Base-by-base conservation (phyloP, 129 eudicot species). In the Ambrosia trifida region DNA sequence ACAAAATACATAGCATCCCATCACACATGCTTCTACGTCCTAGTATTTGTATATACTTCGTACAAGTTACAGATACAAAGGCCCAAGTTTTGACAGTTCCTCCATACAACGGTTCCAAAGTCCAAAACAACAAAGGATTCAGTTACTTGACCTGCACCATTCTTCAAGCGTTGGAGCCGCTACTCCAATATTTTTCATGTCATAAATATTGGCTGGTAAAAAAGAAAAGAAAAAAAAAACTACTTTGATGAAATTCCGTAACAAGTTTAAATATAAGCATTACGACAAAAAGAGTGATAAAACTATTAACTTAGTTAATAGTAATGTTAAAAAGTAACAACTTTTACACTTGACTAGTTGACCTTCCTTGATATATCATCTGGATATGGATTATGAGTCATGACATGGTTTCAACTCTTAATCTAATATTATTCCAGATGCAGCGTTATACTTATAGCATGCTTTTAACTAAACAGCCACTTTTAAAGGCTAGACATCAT, bases 151-250 rank as follows among this genome's bases (percentile, higher is more conserved):
- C 40, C 64, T 14, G 66, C 82, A 72, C 90, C 96, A 84, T 78
- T 86, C 93, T 62, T 86, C 76, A 68, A 86, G 85, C 3, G 90
- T 80, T 68, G 88, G 88, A 24, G 90, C 81, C 14, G 77, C 81
- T 17, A 86, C 90, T 75, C 93, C 96, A 68, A 86, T 63, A 68
- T 86, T 89, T 63, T 68, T 86, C 96, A 89, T 89, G 81, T 86
- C 93, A 13, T 69, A n/a, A 38, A 86, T 31, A 70, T 86, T 89
- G 10, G 88, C 96, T 89, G 85, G 19, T 65, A 50, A 12, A 69
- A 50, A 30, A 69, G 36, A 13, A 24, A 24, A 24, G 1, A 24
- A 24, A 24, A 24, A 0, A 24, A 0, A 24, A 24, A 24, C 28
- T 24, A n/a, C 28, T 41, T 3, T n/a, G 11, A 50, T 3, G 13